Base-by-base conservation (phyloP, 805 yeast species). In the Wickerhamomyces kurtzmanii region DNA sequence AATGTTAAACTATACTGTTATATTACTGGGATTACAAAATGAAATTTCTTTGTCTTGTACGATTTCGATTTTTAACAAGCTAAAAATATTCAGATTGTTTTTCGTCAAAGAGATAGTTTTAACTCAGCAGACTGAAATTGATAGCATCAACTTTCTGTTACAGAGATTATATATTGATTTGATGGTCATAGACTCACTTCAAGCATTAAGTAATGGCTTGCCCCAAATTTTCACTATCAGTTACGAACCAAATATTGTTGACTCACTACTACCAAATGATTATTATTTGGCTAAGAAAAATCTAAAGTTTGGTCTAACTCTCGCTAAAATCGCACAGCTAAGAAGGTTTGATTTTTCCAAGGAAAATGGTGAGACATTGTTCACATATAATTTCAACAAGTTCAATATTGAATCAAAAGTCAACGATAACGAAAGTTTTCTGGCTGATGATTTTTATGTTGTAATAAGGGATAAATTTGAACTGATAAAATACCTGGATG, bases 11-110 rank as follows among this genome's bases (percentile, higher is more conserved):
- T 79, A 74, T 41, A 53, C 72, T 8, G 61, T 75, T 8, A 52
- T 75, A 3, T 53, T 75, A 22, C 66, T 74, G 15, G 86, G 87
- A 0, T 71, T 68, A 29, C 60, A 65, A 20, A 73, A 69, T 41
- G 69, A 81, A 6, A 52, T 73, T 22, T 75, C 77, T 1, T 56
- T 79, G 17, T 62, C 73, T 4, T 55, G 66, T 31, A 57, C 78
- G 2, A 59, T 65, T 10, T 53, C 75, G 2, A 59, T 74, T 10
- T 68, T 75, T 42, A 71, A 71, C 44, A 84, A 75, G 39, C 66
- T 72, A 48, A 65, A 65, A 36, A 49, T 77, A 7, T 59, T 44
- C 43, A 66, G 43, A 29, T 54, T 59, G 11, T 45, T 51, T 23
- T 42, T 44, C 33, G 43, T 32, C 23, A 23, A 26, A 28, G 28